These are phyloP conservation scores for Santalum album DNA, from an alignment of 164 flowering plant genomes.

Conservation along the genomic window DNA sequence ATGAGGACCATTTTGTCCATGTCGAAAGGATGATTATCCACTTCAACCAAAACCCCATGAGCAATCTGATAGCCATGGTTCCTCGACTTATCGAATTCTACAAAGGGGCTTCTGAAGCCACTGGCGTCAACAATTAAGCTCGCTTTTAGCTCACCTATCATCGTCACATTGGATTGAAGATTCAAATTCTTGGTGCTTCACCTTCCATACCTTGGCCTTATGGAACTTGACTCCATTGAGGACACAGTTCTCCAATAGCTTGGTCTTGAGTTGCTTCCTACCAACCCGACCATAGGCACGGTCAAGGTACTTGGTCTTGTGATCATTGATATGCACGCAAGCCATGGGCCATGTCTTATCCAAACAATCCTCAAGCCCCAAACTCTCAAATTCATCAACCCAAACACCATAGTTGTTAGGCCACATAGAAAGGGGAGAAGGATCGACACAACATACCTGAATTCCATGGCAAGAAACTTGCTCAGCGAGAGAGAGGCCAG, in stretches of 20 bases:
- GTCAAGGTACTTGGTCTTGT: conserved; percentile 40
- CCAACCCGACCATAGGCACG: conserved; percentile 59
- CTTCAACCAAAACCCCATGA: conserved; percentile 69
- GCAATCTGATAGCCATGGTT: conserved; percentile 69
- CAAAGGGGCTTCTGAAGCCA: conserved; percentile 45
- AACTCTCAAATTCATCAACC: conserved; percentile 64
- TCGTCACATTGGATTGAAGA: conserved; percentile 50
- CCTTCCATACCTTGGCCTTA: conserved; percentile 54
- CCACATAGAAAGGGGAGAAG: conserved; percentile 65
- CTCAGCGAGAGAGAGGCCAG: conserved; percentile 68
- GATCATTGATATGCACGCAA: conserved; percentile 38
- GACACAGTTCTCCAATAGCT: conserved; percentile 34
- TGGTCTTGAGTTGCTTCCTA: conserved; percentile 38
- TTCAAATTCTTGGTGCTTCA: conserved; percentile 51
- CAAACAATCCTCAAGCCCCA: conserved; percentile 51
- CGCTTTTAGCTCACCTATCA: conserved; percentile 40
- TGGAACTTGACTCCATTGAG: conserved; percentile 45
- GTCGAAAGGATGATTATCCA: conserved; percentile 65
- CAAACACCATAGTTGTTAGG: conserved; percentile 78
- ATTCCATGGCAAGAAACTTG: conserved; percentile 46
- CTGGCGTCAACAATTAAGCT: conserved; percentile 66
- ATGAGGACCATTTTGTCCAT: conserved; percentile 68
- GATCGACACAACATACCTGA: conserved; percentile 62
- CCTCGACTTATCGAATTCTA: conserved; percentile 40
- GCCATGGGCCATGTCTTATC: conserved; percentile 64